Conservation (phyloP, 192 early-diverging fungal genomes). For the Chytriomyces sp. region DNA sequence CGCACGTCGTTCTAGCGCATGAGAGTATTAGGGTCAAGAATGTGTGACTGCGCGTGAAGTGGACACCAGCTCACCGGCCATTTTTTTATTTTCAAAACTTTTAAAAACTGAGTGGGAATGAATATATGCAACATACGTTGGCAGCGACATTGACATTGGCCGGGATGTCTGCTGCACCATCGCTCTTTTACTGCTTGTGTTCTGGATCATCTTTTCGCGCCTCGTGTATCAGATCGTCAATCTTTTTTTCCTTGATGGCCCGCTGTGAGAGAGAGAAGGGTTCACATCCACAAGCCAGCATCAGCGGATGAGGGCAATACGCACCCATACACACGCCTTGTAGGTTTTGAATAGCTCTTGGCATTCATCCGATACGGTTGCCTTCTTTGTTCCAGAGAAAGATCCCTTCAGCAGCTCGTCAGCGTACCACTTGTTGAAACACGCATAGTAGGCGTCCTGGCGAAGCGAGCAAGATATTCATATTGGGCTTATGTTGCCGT, state of each 20-base stretch:
- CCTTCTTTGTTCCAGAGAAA: conserved; percentile 23
- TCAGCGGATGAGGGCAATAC: conserved; percentile 8
- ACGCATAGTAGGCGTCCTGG: conserved; percentile 79
- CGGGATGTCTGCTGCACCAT: background rate
- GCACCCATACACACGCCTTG: conserved; percentile 81
- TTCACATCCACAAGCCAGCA: background rate
- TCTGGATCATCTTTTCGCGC: conserved; percentile 76
- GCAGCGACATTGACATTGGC: background rate
- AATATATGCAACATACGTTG: background rate
- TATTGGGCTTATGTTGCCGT: background rate
- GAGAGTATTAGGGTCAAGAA: background rate
- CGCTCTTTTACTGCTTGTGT: background rate
- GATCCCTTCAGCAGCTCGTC: conserved; percentile 93
- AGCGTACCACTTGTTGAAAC: conserved; percentile 96
- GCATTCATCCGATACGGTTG: conserved; percentile 68
- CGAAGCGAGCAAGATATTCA: background rate
- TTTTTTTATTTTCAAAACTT: background rate
- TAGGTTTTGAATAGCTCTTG: conserved; percentile 84
- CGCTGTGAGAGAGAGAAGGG: conserved; percentile 46
- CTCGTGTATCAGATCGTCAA: conserved; percentile 83
- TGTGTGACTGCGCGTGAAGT: background rate
- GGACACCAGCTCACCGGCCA: conserved; percentile 1
- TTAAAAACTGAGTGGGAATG: too few relatives aligned
- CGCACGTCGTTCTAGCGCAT: conserved; percentile 41
- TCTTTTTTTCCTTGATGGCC: conserved; percentile 80